A percentile compares a stretch with the other conserved stretches of the same genome.
These are phyloP conservation scores for Candida cerambycidarum DNA, from an alignment of 805 yeast genomes.

Conservation along the genomic window DNA sequence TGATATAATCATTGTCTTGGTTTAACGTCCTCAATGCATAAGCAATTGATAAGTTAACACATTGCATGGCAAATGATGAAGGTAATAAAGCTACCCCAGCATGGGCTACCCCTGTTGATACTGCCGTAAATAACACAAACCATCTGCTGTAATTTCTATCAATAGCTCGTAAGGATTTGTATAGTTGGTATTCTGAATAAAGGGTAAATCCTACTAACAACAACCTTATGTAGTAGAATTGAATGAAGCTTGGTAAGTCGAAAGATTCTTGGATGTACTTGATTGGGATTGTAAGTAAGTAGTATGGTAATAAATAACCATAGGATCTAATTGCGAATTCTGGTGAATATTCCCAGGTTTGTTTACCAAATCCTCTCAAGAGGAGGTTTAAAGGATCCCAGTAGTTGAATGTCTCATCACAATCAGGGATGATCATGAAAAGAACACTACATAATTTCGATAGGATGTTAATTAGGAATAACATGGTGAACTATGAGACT, in stretches of 20 bases:
- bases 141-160: conserved; percentile 49
- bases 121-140: conserved; percentile 61
- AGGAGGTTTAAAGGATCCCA: conserved; percentile 90
- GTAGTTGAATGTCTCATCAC: conserved; percentile 90
- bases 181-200: conserved; percentile 55
- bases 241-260: conserved; percentile 23
- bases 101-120: conserved; percentile 83
- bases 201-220: conserved; percentile 37
- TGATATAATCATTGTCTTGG: conserved; percentile 10
- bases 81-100: conserved; percentile 87
- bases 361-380: conserved; percentile 80
- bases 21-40: conserved; percentile 25
- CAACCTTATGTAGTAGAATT: conserved; percentile 56
- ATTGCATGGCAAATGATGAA: conserved; percentile 64
- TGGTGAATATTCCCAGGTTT: conserved; percentile 97
- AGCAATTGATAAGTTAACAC: conserved; percentile 46
- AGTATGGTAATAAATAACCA: conserved; percentile 63
- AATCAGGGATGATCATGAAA: conserved; percentile 76
- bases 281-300: conserved; percentile 25
- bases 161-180: conserved; percentile 35
- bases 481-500: neutral
- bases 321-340: conserved; percentile 85
- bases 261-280: conserved; percentile 14
- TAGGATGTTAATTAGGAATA: conserved; percentile 10
- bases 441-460: conserved; percentile 41